Evolutionary conservation across 106 monocot genomes (phyloP).

Genomic region (Alisma plantagoaquatica): DNA sequence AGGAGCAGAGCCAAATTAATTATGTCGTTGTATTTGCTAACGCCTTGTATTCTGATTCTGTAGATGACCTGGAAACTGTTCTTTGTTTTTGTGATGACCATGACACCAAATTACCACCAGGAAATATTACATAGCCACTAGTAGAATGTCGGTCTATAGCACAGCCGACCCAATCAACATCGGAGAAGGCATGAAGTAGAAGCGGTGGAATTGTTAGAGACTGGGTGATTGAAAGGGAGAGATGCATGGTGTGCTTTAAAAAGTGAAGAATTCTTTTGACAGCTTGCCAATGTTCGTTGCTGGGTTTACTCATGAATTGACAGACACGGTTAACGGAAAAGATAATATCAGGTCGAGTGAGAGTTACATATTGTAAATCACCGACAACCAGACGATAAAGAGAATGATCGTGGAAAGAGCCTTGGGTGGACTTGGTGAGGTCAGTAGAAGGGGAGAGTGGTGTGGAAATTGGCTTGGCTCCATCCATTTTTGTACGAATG

Average conservation of each 20-base stretch:
- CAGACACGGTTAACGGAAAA: background rate
- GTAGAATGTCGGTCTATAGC: background rate
- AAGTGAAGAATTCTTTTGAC: background rate
- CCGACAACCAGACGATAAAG: background rate
- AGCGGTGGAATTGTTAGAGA: no score
- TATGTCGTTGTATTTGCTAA: background rate
- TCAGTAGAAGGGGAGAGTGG: background rate
- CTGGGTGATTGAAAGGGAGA: background rate
- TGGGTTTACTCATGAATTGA: background rate
- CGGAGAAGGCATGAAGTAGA: background rate
- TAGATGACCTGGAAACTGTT: no score
- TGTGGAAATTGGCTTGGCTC: background rate
- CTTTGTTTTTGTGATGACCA: background rate
- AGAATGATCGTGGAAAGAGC: background rate
- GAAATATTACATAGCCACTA: background rate
- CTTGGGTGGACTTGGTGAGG: background rate
- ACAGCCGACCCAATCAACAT: slow-evolving; percentile 1
- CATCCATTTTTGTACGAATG: background rate
- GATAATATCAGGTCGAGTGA: background rate
- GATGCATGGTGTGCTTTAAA: background rate
- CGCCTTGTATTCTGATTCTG: no score
- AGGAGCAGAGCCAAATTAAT: background rate
- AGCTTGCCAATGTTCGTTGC: background rate
- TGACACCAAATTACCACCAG: background rate
- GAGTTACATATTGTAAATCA: background rate